Conservation (phyloP, 306 rosid species). For the Delonix regia region DNA sequence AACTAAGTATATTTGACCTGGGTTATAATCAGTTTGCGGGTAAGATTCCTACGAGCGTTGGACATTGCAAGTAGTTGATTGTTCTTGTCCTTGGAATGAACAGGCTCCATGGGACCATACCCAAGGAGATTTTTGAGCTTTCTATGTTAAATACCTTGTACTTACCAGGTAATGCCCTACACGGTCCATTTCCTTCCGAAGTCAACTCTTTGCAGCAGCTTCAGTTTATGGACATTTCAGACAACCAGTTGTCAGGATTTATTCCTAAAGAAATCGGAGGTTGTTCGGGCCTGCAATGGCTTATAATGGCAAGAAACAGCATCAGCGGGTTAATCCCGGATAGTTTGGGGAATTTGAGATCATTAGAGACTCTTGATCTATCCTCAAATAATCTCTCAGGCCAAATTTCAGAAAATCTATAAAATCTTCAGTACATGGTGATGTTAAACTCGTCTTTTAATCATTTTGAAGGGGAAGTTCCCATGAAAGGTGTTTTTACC, state of each 20-base stretch:
- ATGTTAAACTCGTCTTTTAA: slow-evolving; percentile 47
- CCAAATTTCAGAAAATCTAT: slow-evolving; percentile 37
- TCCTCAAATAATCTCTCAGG: slow-evolving; percentile 46
- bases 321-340: slow-evolving; percentile 41
- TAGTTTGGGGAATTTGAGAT: slow-evolving; percentile 30
- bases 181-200: too few species aligned
- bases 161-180: slow-evolving; percentile 23
- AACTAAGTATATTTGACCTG: not conserved
- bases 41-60: slow-evolving; percentile 40
- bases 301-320: slow-evolving; percentile 40
- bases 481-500: slow-evolving; percentile 37
- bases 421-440: slow-evolving; percentile 28
- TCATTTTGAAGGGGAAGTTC: slow-evolving; percentile 46
- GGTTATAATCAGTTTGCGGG: slow-evolving; percentile 36
- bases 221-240: slow-evolving; percentile 22
- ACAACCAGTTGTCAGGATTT: slow-evolving; percentile 40
- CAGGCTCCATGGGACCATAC: slow-evolving; percentile 45
- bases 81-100: slow-evolving; percentile 12
- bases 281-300: slow-evolving; percentile 9
- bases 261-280: too few species aligned
- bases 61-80: slow-evolving; percentile 24
- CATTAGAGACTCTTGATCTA: slow-evolving; percentile 41
- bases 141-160: slow-evolving; percentile 14
- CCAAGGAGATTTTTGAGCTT: slow-evolving; percentile 43
- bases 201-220: not conserved